Base-by-base conservation (phyloP, 2,329 filamentous ascomycete species). In the Fusarium sp. region DNA sequence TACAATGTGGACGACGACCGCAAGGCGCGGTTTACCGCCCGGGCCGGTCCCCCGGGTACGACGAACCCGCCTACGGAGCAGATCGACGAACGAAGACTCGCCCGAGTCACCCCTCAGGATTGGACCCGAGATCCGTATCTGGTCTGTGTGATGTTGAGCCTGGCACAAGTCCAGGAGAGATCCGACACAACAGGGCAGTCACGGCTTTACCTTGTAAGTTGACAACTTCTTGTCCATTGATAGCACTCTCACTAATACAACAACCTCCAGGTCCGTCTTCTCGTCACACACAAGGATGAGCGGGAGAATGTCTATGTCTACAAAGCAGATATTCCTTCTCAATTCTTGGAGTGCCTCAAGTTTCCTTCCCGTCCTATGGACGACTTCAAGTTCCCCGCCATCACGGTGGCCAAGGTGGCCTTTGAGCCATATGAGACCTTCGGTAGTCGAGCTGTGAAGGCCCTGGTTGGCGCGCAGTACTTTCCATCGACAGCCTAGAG, bases 401-500 rank as follows among this genome's bases (percentile, higher is more conserved):
- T 60, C 21, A 5, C n/a, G 4, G 27, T 27, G 7, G 2, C 16
- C 7, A 60, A 60, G 10, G n/a, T 60, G 2, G 15, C 49, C 0
- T 54, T 54, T 4, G 25, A 41, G 11, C 49, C 49, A 7, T 54
- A 18, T 4, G 23, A 35, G 18, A 51, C 48, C 8, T 51, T 51
- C 10, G 48, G 48, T 14, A 9, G n/a, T 15, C 31, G 48, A 5
- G 31, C 31, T 4, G 48, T 19, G 3, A 9, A 51, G 10, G 31
- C 48, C 0, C n/a, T 51, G 0, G 11, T 51, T n/a, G n/a, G 48
- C 7, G 3, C 48, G 2, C 48, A 35, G 5, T 35, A 51, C 12
- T 10, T 18, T 6, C 1, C 12, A 1, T 8, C 18, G 9, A 16
- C 12, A 51, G 12, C 31, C 12, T 51, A 2, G 0, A 9, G 18